Evolutionary conservation across 352 stramenopile genomes (phyloP).

Genomic region (Phytophthora pinifolia): DNA sequence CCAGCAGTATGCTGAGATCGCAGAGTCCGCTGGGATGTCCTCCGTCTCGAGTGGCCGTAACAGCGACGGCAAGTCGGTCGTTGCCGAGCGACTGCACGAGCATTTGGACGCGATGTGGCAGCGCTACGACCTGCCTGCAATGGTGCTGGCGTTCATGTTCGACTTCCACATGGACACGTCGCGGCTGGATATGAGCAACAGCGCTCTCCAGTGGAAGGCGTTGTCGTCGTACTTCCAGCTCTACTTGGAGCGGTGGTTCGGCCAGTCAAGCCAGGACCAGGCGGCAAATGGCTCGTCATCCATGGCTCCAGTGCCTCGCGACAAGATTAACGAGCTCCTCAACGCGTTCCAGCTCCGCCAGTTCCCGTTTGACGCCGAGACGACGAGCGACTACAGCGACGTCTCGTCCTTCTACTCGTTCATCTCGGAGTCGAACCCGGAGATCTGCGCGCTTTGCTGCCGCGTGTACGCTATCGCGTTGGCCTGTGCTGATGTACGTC

Average conservation of each 20-base stretch:
- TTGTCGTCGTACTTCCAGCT: conserved; percentile 63
- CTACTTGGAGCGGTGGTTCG: conserved; percentile 77
- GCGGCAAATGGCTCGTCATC: background rate
- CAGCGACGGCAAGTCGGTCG: conserved; percentile 13
- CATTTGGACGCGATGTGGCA: conserved; percentile 67
- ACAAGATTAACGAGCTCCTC: conserved; percentile 52
- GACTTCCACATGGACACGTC: conserved; percentile 74
- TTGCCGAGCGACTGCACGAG: conserved; percentile 49
- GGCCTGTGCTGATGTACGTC: conserved; percentile 52
- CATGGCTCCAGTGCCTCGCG: conserved; percentile 27
- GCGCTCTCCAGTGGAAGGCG: conserved; percentile 48
- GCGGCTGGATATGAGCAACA: conserved; percentile 54
- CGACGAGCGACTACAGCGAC: conserved; percentile 73
- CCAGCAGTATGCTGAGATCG: conserved; percentile 59
- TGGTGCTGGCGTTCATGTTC: conserved; percentile 78
- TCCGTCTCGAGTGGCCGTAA: conserved; percentile 10
- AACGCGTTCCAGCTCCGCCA: conserved; percentile 63
- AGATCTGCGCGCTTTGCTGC: conserved; percentile 81
- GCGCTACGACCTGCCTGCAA: conserved; percentile 69
- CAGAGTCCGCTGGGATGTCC: conserved; percentile 17
- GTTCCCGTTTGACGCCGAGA: conserved; percentile 74
- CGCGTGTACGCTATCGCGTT: conserved; percentile 72
- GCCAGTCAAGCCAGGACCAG: conserved; percentile 9
- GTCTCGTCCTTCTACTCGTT: conserved; percentile 88
- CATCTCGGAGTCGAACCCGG: conserved; percentile 73